phyloP scores from a whole-genome alignment of 2,329 filamentous ascomycete genomes.

The Hirsutella thompsonii region DNA sequence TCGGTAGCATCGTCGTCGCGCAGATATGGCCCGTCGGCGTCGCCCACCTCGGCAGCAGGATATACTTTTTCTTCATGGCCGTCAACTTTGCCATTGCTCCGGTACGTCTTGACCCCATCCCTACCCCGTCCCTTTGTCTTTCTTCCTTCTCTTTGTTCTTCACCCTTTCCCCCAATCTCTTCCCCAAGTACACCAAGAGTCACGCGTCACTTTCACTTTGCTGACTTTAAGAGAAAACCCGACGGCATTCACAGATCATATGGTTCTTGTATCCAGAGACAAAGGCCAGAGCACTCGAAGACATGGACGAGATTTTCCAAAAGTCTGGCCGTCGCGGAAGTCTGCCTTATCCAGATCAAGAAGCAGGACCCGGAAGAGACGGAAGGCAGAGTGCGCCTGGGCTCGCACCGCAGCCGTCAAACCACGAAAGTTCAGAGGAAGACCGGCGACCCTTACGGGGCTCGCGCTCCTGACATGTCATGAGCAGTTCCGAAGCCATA shows the following conservation, averaged over 20 bases:
- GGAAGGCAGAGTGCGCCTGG: neutral
- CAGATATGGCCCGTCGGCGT: conserved; percentile 44
- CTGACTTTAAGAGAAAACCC: neutral
- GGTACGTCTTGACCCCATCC: conserved; percentile 4
- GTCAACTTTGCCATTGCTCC: conserved; percentile 4
- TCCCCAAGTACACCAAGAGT: neutral
- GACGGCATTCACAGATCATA: conserved; percentile 17
- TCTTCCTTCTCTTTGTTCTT: no score
- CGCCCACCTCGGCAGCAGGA: conserved; percentile 31
- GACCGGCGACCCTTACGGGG: conserved; percentile 3
- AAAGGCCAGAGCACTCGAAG: conserved; percentile 25
- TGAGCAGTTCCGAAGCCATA: no score
- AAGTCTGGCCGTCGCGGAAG: neutral
- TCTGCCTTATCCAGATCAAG: no score
- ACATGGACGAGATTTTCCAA: conserved; percentile 31
- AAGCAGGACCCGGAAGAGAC: no score
- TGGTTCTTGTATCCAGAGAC: conserved; percentile 31
- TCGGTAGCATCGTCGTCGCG: conserved; percentile 40
- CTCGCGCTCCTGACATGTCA: neutral
- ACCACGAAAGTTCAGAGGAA: conserved; percentile 1
- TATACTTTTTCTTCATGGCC: conserved; percentile 45
- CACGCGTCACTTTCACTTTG: neutral
- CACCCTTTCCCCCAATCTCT: no score
- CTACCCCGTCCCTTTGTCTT: no score
- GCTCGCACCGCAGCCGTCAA: neutral